Evolutionary conservation across 1,139 yeast species (phyloP).

Genomic region (Keqinozyma sinolaborantium): DNA sequence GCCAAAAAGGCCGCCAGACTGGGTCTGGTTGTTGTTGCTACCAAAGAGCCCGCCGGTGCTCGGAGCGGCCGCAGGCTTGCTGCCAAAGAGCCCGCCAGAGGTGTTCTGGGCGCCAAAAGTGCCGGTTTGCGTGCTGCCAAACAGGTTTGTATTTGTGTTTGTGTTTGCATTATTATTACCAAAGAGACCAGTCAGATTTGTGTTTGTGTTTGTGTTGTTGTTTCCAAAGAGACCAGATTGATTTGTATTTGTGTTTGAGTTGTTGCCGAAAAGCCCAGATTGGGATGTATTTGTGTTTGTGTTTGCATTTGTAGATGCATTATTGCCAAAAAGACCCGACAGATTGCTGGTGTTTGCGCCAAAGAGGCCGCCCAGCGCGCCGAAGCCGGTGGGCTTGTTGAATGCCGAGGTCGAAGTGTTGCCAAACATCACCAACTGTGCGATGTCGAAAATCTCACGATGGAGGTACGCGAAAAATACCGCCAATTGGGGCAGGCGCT

Average conservation of each 20-base stretch:
- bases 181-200: conserved; percentile 16
- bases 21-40: conserved; percentile 10
- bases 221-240: conserved; percentile 16
- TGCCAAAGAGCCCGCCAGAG: conserved; percentile 26
- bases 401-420: conserved; percentile 7
- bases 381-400: not conserved
- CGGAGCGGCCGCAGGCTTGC: conserved; percentile 4
- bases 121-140: conserved; percentile 8
- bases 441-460: too few relatives aligned
- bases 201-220: conserved; percentile 5
- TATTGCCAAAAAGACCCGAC: conserved; percentile 18
- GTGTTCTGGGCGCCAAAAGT: conserved; percentile 8
- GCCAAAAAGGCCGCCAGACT: conserved; percentile 40
- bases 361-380: not conserved
- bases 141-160: conserved; percentile 3
- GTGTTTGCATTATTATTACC: conserved; percentile 5
- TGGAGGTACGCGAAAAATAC: conserved; percentile 6
- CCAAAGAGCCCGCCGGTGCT: conserved; percentile 39
- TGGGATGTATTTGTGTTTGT: too few relatives aligned
- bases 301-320: conserved; percentile 8
- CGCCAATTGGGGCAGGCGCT: conserved; percentile 8
- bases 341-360: conserved; percentile 11
- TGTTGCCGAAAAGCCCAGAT: conserved; percentile 40
- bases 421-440: too few relatives aligned
- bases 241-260: conserved; percentile 10